Evolutionary conservation across 495 filamentous ascomycete genomes (phyloP).

Genomic region (Thermothielavioides terrestris): DNA sequence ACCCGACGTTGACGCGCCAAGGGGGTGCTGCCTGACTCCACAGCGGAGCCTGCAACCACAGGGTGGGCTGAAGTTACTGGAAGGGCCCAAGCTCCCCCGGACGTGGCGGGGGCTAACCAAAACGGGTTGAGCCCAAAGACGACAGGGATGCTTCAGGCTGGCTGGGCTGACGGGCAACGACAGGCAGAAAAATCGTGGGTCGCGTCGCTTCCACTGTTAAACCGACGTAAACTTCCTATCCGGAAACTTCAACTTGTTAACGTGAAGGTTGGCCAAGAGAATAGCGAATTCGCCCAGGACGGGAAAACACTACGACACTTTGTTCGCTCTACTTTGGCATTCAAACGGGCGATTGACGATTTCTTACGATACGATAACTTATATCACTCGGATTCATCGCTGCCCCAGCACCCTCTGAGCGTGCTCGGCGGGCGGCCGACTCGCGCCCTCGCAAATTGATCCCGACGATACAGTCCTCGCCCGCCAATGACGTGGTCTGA

Average conservation of each 20-base stretch:
- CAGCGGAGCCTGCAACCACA: not conserved
- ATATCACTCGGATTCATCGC: too few relatives aligned
- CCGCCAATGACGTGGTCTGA: slow-evolving; percentile 11
- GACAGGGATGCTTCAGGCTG: slow-evolving; percentile 5
- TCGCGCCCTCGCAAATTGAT: not conserved
- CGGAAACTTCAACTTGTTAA: not conserved
- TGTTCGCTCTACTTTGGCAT: not conserved
- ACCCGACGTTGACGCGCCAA: slow-evolving; percentile 9
- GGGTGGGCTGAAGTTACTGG: not conserved
- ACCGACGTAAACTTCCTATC: too few relatives aligned
- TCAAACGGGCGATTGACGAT: too few relatives aligned
- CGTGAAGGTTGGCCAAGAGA: not conserved
- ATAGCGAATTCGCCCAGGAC: not conserved
- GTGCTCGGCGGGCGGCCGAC: not conserved
- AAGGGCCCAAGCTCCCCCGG: slow-evolving; percentile 26
- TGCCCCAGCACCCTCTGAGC: too few relatives aligned
- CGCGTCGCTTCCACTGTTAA: too few relatives aligned
- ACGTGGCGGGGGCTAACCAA: slow-evolving; percentile 18
- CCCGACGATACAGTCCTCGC: too few relatives aligned
- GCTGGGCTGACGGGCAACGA: slow-evolving; percentile 7
- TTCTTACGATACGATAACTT: too few relatives aligned
- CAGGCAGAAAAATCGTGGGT: slow-evolving; percentile 25
- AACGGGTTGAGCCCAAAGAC: slow-evolving; percentile 8
- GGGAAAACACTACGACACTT: not conserved
- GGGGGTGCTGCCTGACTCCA: slow-evolving; percentile 19